Evolutionary conservation across 2,329 filamentous ascomycete genomes (phyloP).

Genomic region (Pseudogymnoascus sp.): DNA sequence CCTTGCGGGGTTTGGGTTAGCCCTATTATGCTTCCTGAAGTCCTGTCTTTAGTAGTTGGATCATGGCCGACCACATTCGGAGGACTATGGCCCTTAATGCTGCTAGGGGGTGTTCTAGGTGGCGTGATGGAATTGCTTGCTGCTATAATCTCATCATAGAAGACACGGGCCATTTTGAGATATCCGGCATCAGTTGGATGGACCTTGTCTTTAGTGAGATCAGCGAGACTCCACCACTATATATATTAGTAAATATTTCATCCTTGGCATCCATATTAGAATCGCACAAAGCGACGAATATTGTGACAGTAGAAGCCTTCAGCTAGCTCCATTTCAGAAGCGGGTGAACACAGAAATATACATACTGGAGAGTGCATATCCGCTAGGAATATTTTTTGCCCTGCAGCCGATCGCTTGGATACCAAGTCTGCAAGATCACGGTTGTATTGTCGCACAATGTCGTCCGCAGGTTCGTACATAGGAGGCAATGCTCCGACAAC

Average conservation of each 20-base stretch:
- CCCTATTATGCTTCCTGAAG: neutral
- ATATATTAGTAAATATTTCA: neutral
- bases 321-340: neutral
- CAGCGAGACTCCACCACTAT: slow-evolving; percentile 14
- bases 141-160: neutral
- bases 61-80: neutral
- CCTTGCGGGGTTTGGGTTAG: neutral
- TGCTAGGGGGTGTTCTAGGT: neutral
- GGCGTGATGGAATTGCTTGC: neutral
- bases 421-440: neutral
- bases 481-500: neutral
- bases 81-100: neutral
- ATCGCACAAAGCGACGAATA: neutral
- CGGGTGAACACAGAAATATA: neutral
- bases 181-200: neutral
- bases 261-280: neutral
- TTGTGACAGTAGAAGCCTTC: neutral
- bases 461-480: neutral
- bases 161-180: neutral
- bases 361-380: neutral
- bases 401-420: neutral
- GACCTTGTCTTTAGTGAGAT: slow-evolving; percentile 8
- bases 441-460: neutral
- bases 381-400: neutral
- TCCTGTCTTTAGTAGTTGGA: neutral